A percentile compares a stretch with the other conserved stretches of the same genome.
Conservation (phyloP, 148 eudicot genomes). For the Nepenthes mirabilis region DNA sequence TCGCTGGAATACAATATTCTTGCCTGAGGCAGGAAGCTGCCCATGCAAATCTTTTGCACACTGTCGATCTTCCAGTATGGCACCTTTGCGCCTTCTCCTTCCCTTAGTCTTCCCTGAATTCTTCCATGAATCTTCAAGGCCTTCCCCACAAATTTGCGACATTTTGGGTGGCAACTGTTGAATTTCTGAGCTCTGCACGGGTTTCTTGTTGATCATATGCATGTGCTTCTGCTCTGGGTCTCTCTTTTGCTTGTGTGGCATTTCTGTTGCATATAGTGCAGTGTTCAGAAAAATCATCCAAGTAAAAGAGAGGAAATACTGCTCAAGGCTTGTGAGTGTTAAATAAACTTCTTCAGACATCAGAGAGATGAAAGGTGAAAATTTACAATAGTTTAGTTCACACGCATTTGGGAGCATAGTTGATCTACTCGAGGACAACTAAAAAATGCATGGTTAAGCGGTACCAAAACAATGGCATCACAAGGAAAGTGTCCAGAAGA, state of each 20-base stretch:
- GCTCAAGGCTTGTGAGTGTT: not conserved
- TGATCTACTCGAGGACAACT: too few relatives aligned
- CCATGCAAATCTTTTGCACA: conserved; percentile 18
- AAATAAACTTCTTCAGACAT: not conserved
- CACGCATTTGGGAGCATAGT: too few relatives aligned
- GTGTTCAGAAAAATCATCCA: not conserved
- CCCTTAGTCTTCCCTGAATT: conserved; percentile 32
- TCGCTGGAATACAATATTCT: conserved; percentile 32
- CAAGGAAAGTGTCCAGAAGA: not conserved
- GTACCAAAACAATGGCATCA: not conserved
- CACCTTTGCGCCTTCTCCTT: conserved; percentile 37
- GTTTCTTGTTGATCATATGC: conserved; percentile 45
- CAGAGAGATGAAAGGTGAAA: too few relatives aligned
- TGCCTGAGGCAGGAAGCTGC: conserved; percentile 18
- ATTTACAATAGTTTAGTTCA: too few relatives aligned
- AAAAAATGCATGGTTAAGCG: not conserved
- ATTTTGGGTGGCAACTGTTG: conserved; percentile 18
- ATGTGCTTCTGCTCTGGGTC: conserved; percentile 43
- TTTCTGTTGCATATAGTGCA: conserved; percentile 5
- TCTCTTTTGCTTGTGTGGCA: conserved; percentile 44
- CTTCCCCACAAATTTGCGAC: conserved; percentile 11
- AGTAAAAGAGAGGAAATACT: not conserved
- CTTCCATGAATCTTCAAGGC: conserved; percentile 26
- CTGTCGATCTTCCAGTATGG: conserved; percentile 16
- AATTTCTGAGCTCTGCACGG: conserved; percentile 23